phyloP scores from a whole-genome alignment of 768 basidiomycete genomes.

The Clathrus columnatus region DNA sequence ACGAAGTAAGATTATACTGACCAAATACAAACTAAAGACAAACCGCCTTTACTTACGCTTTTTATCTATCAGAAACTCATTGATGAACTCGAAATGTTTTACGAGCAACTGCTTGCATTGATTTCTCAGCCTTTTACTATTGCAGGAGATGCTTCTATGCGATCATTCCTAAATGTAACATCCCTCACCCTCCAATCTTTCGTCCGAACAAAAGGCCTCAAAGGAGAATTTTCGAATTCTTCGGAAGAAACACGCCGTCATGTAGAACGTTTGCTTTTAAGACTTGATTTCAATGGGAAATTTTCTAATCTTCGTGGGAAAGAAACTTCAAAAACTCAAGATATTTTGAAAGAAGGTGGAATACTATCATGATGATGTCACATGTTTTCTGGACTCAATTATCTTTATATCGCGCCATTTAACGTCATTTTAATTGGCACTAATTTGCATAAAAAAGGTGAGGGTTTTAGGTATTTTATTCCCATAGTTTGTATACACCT shows the following conservation, averaged over 20 bases:
- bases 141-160: constrained; percentile 54
- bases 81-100: constrained; percentile 61
- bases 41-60: not conserved
- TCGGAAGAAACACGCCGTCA: constrained; percentile 68
- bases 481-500: not conserved
- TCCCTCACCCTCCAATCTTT: constrained; percentile 42
- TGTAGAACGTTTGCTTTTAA: constrained; percentile 71
- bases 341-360: constrained; percentile 14
- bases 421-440: not conserved
- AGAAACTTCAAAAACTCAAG: not conserved
- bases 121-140: constrained; percentile 62
- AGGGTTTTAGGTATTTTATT: not conserved
- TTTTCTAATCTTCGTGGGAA: constrained; percentile 37
- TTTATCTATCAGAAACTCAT: constrained; percentile 51
- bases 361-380: constrained; percentile 1
- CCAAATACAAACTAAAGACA: not conserved
- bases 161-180: constrained; percentile 52
- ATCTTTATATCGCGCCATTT: constrained; percentile 5
- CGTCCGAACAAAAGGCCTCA: constrained; percentile 41
- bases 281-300: constrained; percentile 78
- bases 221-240: constrained; percentile 37
- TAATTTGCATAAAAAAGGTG: not conserved
- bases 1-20: constrained; percentile 47
- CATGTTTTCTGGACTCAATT: not conserved
- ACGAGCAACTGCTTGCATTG: constrained; percentile 67